Conservation (phyloP, 2,329 filamentous ascomycete species). For the Chaetomium sp. region DNA sequence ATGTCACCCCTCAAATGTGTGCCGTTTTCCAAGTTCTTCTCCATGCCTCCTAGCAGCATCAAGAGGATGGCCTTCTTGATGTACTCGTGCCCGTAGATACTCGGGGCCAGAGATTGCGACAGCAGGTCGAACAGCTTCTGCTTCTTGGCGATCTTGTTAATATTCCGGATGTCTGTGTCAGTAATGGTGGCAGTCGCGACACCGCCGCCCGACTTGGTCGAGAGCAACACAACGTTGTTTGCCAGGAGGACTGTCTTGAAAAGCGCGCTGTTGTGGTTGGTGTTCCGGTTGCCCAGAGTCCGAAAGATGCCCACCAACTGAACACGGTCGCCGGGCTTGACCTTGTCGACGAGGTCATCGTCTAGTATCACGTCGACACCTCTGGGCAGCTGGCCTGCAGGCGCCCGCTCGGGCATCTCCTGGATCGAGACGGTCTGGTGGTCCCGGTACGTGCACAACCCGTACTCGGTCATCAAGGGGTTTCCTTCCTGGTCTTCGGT, state of each 20-base stretch:
- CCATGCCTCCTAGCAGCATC: constrained; percentile 92
- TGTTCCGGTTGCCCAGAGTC: constrained; percentile 92
- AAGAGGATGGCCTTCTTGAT: constrained; percentile 97
- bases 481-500: constrained; percentile 93
- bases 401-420: constrained; percentile 97
- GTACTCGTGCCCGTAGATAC: constrained; percentile 95
- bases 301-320: constrained; percentile 96
- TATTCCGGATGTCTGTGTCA: constrained; percentile 96
- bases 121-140: constrained; percentile 90
- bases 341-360: constrained; percentile 90
- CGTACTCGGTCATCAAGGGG: constrained; percentile 90
- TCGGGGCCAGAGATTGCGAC: constrained; percentile 91
- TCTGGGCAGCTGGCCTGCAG: constrained; percentile 90
- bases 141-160: constrained; percentile 96
- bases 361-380: constrained; percentile 96
- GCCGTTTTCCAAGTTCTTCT: constrained; percentile 98
- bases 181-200: constrained; percentile 91
- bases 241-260: constrained; percentile 94
- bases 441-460: constrained; percentile 91
- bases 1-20: constrained; percentile 98
- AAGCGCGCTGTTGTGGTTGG: constrained; percentile 83
- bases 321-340: constrained; percentile 94
- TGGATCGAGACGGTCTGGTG: constrained; percentile 98
- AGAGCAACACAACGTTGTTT: constrained; percentile 92
- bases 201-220: constrained; percentile 93